Evolutionary conservation across 305 asterid genomes (phyloP).

Genomic region (Fraxinus albicans): DNA sequence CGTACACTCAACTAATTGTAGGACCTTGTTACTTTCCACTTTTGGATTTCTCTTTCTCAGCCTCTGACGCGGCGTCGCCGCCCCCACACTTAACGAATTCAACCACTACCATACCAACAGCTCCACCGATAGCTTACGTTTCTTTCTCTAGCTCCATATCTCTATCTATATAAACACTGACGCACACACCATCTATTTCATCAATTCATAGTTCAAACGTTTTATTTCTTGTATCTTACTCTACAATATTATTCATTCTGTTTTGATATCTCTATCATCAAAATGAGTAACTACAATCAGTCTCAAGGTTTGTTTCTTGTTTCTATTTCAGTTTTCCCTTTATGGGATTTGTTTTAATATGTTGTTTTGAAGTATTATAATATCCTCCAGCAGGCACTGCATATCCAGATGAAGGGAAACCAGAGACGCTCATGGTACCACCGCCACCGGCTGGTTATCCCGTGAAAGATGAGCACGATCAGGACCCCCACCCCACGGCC

Average conservation of each 20-base stretch:
- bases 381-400: constrained; percentile 4
- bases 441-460: constrained; percentile 29
- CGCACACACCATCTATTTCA: background rate
- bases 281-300: constrained; percentile 19
- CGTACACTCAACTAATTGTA: background rate
- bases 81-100: background rate
- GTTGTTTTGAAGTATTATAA: background rate
- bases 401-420: background rate
- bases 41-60: background rate
- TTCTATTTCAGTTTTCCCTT: background rate
- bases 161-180: background rate
- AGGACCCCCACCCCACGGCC: background rate
- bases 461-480: constrained; percentile 23
- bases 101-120: background rate
- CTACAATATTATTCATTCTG: background rate
- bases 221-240: background rate
- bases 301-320: constrained; percentile 12
- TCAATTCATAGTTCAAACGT: background rate
- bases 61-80: constrained; percentile 19
- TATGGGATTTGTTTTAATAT: background rate
- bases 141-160: background rate
- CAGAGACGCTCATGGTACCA: constrained; percentile 26
- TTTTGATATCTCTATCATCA: background rate
- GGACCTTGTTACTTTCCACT: background rate
- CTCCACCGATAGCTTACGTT: constrained; percentile 12